Percentiles rank a stretch among this genome's conserved stretches.
Conservation (phyloP, 352 stramenopile species). For the Phytophthora kernoviae region DNA sequence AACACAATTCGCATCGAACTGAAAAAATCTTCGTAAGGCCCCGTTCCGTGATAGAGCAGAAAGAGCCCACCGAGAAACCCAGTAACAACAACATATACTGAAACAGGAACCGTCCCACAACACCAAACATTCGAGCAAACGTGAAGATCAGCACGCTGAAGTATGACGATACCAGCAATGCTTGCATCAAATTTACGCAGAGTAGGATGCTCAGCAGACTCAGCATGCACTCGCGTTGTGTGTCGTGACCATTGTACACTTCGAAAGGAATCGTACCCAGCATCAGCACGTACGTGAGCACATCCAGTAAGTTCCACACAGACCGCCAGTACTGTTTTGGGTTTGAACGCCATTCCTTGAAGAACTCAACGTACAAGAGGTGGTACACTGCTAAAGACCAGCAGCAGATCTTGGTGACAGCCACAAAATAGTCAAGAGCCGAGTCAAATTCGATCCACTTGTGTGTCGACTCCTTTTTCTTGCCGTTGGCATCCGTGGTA, state of each 20-base stretch:
- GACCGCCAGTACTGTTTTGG: slow-evolving; percentile 52
- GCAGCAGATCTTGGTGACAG: slow-evolving; percentile 44
- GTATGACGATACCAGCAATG: slow-evolving; percentile 56
- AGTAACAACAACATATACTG: slow-evolving; percentile 57
- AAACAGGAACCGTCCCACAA: slow-evolving; percentile 57
- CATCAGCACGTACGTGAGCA: slow-evolving; percentile 56
- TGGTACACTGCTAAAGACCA: slow-evolving; percentile 56
- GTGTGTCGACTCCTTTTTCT: slow-evolving; percentile 30
- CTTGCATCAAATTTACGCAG: slow-evolving; percentile 61
- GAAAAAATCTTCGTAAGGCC: slow-evolving; percentile 49
- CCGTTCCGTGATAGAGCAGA: slow-evolving; percentile 48
- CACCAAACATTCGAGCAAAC: slow-evolving; percentile 66
- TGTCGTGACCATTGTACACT: slow-evolving; percentile 37
- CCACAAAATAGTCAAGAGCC: slow-evolving; percentile 46
- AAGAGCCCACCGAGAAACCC: slow-evolving; percentile 54
- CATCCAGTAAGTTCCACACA: slow-evolving; percentile 58
- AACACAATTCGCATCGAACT: slow-evolving; percentile 60
- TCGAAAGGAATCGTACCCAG: slow-evolving; percentile 55
- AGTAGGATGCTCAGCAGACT: slow-evolving; percentile 58
- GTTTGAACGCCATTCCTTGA: slow-evolving; percentile 55
- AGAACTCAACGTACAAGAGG: slow-evolving; percentile 64
- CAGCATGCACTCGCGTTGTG: slow-evolving; percentile 51
- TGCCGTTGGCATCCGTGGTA: slow-evolving; percentile 30
- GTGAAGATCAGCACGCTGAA: slow-evolving; percentile 71
- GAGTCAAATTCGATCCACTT: slow-evolving; percentile 51